Conservation (phyloP, 73 alveolate species). For the Effrenium voratum region DNA sequence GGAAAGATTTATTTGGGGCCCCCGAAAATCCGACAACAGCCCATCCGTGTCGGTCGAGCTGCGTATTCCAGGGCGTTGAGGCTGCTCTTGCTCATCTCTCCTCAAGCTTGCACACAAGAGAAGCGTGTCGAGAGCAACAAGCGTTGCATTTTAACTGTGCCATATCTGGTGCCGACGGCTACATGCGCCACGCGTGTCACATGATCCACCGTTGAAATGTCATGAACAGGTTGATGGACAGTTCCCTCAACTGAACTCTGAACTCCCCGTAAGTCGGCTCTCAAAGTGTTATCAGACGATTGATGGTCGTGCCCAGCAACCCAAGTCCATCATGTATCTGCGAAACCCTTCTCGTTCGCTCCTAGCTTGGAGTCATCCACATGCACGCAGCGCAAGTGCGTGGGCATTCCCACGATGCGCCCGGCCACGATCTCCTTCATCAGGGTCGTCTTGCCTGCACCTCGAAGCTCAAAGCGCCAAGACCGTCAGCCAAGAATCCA, state of each 20-base stretch:
- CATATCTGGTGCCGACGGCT: no score
- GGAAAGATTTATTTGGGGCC: no score
- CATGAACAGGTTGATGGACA: no score
- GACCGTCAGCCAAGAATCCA: neutral
- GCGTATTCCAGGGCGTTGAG: constrained; percentile 78
- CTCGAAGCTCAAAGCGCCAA: constrained; percentile 16
- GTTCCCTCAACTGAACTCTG: neutral
- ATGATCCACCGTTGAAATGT: no score
- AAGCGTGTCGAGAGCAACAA: no score
- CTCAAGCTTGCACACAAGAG: no score
- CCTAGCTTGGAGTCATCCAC: constrained; percentile 93
- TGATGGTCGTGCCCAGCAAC: no score
- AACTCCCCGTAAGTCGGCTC: neutral
- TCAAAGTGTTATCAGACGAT: no score
- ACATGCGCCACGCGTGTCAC: no score
- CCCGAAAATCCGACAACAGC: neutral
- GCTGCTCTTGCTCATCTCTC: constrained; percentile 93
- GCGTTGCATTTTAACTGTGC: no score
- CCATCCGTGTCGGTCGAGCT: neutral
- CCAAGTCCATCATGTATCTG: no score
- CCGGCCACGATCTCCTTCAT: constrained; percentile 88
- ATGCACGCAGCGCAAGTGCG: constrained; percentile 66
- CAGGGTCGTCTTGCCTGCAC: constrained; percentile 90
- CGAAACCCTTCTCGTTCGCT: no score
- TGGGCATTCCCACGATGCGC: constrained; percentile 91